Conservation (phyloP, 75 land plant species). For the Cunninghamia lanceolata region DNA sequence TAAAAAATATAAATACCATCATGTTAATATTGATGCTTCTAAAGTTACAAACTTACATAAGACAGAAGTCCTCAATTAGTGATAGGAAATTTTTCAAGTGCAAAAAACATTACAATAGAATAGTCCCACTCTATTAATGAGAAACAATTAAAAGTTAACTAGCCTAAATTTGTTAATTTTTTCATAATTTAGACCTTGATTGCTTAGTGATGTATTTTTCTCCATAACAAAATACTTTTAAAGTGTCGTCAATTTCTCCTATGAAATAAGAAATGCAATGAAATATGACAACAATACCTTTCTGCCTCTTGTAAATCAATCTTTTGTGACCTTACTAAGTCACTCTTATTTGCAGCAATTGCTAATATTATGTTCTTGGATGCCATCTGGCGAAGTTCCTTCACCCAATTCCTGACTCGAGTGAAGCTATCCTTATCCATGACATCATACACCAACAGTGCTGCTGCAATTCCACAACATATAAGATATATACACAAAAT, state of each 20-base stretch:
- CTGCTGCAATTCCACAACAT: slow-evolving; percentile 29
- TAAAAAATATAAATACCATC: neutral
- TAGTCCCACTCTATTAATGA: neutral
- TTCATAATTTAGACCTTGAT: neutral
- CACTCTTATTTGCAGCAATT: slow-evolving; percentile 56
- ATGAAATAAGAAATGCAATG: neutral
- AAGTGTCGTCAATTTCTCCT: neutral
- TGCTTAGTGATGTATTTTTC: neutral
- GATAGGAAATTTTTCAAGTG: neutral
- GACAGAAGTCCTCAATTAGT: neutral
- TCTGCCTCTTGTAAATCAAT: slow-evolving; percentile 44
- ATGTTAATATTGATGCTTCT: neutral
- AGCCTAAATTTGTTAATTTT: neutral
- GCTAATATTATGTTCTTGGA: slow-evolving; percentile 42
- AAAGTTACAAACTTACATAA: neutral
- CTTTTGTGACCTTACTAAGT: slow-evolving; percentile 43
- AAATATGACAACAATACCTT: slow-evolving; percentile 16
- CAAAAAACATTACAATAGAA: neutral
- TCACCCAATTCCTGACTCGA: slow-evolving; percentile 57
- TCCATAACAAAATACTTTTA: no score
- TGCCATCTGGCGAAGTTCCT: slow-evolving; percentile 58
- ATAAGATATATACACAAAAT: slow-evolving; percentile 1
- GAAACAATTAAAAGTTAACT: neutral
- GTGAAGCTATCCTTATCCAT: slow-evolving; percentile 51
- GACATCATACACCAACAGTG: slow-evolving; percentile 49